These are phyloP conservation scores for Rosa multiflora DNA, from an alignment of 306 rosid species.

Conservation along the genomic window DNA sequence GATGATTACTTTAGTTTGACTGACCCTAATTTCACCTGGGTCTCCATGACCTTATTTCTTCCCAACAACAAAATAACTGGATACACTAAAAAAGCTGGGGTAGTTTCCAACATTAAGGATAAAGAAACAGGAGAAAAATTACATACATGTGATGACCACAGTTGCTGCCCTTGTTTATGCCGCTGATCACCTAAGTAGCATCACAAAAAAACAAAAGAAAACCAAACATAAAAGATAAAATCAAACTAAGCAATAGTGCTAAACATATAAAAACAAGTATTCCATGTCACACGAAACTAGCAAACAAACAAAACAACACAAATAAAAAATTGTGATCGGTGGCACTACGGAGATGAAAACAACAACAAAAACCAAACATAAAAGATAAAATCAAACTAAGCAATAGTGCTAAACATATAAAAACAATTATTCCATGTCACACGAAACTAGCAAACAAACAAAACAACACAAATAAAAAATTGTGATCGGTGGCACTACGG, in stretches of 20 bases:
- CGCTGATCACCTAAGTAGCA: slow-evolving; percentile 74
- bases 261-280: neutral
- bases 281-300: neutral
- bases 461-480: neutral
- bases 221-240: neutral
- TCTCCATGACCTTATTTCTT: neutral
- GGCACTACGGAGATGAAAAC: no score
- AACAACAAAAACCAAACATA: neutral
- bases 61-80: neutral
- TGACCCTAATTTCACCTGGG: neutral
- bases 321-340: neutral
- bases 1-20: neutral
- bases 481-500: neutral
- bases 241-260: neutral
- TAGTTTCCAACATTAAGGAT: neutral
- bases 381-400: neutral
- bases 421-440: neutral
- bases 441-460: neutral
- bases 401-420: neutral
- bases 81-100: neutral
- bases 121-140: neutral
- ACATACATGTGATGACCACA: slow-evolving; percentile 84
- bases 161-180: slow-evolving; percentile 95
- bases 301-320: neutral
- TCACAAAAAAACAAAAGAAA: slow-evolving; percentile 9